phyloP scores from a whole-genome alignment of 805 yeast species.

The Zygoascus flipseniorum region DNA sequence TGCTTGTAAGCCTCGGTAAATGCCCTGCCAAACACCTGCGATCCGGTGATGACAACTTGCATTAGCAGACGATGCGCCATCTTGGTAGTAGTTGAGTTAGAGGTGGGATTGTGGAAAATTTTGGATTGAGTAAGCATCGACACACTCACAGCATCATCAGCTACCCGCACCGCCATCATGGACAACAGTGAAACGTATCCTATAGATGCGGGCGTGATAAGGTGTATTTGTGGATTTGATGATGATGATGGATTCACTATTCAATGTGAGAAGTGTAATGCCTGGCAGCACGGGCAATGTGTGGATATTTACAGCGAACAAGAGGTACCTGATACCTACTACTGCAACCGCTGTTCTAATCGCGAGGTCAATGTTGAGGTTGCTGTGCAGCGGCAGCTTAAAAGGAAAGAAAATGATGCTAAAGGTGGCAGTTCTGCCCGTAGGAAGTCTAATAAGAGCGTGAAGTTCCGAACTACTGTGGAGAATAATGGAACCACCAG shows the following conservation, averaged over 20 bases:
- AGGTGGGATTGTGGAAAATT: not conserved
- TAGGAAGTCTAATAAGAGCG: constrained; percentile 1
- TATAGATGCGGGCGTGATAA: constrained; percentile 69
- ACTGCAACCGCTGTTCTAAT: constrained; percentile 67
- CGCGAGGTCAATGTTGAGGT: constrained; percentile 36
- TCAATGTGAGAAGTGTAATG: constrained; percentile 83
- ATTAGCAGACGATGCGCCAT: constrained; percentile 87
- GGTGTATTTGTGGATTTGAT: constrained; percentile 80
- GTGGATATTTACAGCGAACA: constrained; percentile 65
- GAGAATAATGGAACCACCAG: not conserved
- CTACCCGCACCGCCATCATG: not conserved
- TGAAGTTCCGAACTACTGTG: not conserved
- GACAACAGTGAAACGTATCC: constrained; percentile 16
- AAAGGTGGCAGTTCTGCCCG: not conserved
- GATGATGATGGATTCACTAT: constrained; percentile 95
- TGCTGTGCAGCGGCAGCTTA: constrained; percentile 36
- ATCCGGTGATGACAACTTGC: constrained; percentile 88
- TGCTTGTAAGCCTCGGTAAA: constrained; percentile 95
- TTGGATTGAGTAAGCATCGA: not conserved
- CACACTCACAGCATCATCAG: too few species aligned
- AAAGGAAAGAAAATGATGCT: constrained; percentile 9
- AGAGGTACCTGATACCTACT: constrained; percentile 74
- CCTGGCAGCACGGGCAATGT: constrained; percentile 96
- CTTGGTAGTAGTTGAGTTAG: not conserved
- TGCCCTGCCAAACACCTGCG: constrained; percentile 91